Conservation (phyloP, 257 asterid species). For the Fraxinus americana region DNA sequence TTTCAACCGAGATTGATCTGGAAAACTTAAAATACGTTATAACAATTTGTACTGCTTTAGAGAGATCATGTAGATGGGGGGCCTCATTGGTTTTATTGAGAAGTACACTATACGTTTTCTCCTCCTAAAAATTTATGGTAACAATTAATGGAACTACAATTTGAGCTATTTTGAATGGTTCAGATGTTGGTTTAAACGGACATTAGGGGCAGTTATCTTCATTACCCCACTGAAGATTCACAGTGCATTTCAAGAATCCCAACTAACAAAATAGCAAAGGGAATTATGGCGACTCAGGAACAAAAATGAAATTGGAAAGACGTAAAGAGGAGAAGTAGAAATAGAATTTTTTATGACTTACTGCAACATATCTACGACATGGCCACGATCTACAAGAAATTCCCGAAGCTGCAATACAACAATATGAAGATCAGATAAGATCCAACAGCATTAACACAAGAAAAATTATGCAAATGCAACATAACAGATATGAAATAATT, state of each 20-base stretch:
- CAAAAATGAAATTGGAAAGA: background rate
- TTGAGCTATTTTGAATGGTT: background rate
- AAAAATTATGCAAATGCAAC: background rate
- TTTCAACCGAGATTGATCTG: background rate
- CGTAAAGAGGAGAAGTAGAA: background rate
- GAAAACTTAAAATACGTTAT: background rate
- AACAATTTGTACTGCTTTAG: background rate
- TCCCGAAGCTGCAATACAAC: constrained; percentile 4
- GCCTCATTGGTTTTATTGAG: background rate
- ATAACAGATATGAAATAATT: background rate
- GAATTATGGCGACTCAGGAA: background rate
- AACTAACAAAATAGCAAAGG: background rate
- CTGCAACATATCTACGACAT: background rate
- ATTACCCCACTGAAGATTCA: background rate
- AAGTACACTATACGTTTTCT: background rate
- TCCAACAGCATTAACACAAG: background rate
- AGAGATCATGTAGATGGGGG: background rate
- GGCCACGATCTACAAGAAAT: constrained; percentile 11
- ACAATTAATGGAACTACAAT: background rate
- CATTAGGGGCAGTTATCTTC: background rate
- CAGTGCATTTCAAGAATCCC: background rate
- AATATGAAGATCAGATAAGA: background rate
- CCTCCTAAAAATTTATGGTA: background rate
- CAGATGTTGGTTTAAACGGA: background rate
- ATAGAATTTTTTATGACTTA: background rate